Conservation (phyloP, 495 filamentous ascomycete genomes). For the Halenospora varia region DNA sequence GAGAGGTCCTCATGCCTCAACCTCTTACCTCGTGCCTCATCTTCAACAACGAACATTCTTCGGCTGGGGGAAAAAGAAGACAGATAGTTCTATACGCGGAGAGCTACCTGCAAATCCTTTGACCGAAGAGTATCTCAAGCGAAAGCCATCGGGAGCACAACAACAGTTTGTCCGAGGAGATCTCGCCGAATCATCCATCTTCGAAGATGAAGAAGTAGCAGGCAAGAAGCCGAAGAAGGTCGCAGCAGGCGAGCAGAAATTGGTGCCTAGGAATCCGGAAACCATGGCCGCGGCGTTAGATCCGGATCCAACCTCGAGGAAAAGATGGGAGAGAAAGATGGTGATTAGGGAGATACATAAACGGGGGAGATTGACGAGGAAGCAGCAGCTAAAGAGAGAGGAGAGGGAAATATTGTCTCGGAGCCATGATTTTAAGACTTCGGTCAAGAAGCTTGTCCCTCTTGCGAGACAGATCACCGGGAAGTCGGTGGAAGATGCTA, state of each 20-base stretch:
- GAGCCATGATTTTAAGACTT: constrained; percentile 69
- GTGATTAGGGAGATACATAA: constrained; percentile 65
- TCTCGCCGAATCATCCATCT: constrained; percentile 52
- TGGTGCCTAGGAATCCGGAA: constrained; percentile 34
- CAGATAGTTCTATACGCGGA: not conserved
- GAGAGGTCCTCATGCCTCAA: constrained; percentile 41
- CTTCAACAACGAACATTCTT: constrained; percentile 21
- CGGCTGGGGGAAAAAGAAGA: constrained; percentile 5
- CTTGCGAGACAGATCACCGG: constrained; percentile 84
- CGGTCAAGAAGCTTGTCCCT: constrained; percentile 80
- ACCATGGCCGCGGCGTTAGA: constrained; percentile 56
- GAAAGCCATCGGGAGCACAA: constrained; percentile 26
- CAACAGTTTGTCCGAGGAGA: constrained; percentile 26
- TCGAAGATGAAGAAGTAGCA: constrained; percentile 45
- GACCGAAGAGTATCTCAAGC: constrained; percentile 30
- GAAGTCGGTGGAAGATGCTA: constrained; percentile 87
- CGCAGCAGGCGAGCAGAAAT: not conserved
- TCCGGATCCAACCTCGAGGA: constrained; percentile 61
- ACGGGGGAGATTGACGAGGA: constrained; percentile 61
- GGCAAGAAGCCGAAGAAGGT: constrained; percentile 5
- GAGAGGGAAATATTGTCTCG: constrained; percentile 65
- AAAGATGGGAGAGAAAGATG: constrained; percentile 79
- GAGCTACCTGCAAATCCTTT: constrained; percentile 21
- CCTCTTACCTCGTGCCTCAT: constrained; percentile 18
- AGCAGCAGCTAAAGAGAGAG: constrained; percentile 60